These are phyloP conservation scores for Brassica hybrid DNA, from an alignment of 441 rosid genomes.

Conservation along the genomic window DNA sequence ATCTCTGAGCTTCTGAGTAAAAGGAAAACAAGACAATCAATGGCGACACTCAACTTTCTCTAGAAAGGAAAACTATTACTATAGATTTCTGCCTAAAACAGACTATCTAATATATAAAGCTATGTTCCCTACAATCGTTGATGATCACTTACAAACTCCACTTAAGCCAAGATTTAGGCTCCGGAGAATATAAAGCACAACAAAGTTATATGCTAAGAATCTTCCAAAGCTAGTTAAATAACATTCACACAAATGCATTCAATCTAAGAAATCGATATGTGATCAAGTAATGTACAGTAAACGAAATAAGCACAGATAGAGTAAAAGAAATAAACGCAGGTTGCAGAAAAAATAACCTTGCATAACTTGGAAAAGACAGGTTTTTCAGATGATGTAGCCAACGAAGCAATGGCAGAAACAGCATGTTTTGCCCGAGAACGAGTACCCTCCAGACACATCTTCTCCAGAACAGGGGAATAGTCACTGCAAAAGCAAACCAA, in stretches of 20 bases:
- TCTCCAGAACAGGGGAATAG: constrained; percentile 69
- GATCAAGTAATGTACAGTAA: constrained; percentile 16
- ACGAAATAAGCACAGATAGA: not conserved
- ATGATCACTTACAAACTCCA: constrained; percentile 7
- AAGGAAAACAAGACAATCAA: constrained; percentile 29
- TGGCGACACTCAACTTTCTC: constrained; percentile 28
- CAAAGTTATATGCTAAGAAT: constrained; percentile 20
- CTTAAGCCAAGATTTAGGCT: constrained; percentile 17
- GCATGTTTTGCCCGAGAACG: constrained; percentile 83
- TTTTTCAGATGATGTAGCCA: constrained; percentile 62
- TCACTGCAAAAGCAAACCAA: constrained; percentile 54
- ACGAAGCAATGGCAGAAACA: constrained; percentile 83
- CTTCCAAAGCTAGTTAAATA: constrained; percentile 27
- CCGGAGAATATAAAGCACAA: constrained; percentile 16
- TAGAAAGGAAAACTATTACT: constrained; percentile 6
- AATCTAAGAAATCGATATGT: constrained; percentile 10
- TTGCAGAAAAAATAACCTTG: constrained; percentile 57
- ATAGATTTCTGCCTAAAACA: constrained; percentile 17
- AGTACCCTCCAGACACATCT: constrained; percentile 77
- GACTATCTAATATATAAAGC: not conserved
- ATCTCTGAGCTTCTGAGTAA: constrained; percentile 72
- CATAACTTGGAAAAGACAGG: constrained; percentile 63
- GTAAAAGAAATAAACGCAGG: constrained; percentile 8
- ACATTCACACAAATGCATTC: constrained; percentile 21
- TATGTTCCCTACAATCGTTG: constrained; percentile 14